Base-by-base conservation (phyloP, 129 eudicot genomes). In the Rutidosis leptorrhynchoides region DNA sequence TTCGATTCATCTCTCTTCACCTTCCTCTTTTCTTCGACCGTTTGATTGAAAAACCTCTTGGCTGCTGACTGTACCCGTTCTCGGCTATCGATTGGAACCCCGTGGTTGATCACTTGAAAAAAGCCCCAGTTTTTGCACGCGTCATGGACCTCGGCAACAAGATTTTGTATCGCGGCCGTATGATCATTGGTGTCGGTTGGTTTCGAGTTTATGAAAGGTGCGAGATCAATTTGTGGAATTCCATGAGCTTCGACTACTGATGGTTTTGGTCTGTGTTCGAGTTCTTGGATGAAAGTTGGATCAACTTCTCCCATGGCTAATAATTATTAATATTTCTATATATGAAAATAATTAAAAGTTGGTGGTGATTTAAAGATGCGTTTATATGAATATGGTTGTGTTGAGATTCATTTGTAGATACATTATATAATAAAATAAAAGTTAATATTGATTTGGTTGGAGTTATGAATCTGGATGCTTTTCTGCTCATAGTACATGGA, bases 191-290 rank as follows among this genome's bases (percentile, higher is more conserved):
- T 1, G 21, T 29, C 6, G 11, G 66, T 33, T 14, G 63, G 42
- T 33, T 57, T 40, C 59, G 61, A 49, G 60, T 46, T 56, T 11
- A 42, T n/a, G 43, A 60, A 23, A 1, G 79, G 57, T 3, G 87
- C 73, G 45, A 83, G 87, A 58, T 88, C 89, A 22, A 88, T 83
- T 20, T 80, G 32, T 0, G 89, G 89, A 65, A 88, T 81, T 57
- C 77, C 77, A 61, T 76, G 74, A 10, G 89, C 87, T 57, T 88
- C 85, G 12, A 10, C 76, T 4, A 65, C n/a, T 20, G 57, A 8
- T 20, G 35, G 83, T 61, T 89, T 86, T n/a, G 95, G 95, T 79
- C 96, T 78, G 87, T 89, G 96, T 20, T 89, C 84, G 37, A 29
- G 61, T 55, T 78, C 84, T 70, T 89, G 94, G 74, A 86, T 75